Percentiles rank a stretch among this genome's conserved stretches.
phyloP scores from a whole-genome alignment of 2,329 filamentous ascomycete genomes.

The Neophaeococcomyces mojaviensis region DNA sequence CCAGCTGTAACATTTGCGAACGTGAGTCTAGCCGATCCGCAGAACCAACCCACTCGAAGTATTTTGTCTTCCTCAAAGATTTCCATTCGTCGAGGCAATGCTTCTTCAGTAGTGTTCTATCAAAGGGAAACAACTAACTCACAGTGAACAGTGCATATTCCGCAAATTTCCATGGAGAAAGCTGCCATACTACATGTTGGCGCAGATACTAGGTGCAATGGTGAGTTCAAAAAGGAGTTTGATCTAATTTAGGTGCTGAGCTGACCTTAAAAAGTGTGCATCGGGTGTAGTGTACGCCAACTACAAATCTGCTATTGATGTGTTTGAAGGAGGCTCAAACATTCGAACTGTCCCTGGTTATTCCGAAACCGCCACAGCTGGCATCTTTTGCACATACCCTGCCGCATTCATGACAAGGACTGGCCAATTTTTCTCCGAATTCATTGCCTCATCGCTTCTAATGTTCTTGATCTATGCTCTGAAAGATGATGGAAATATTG shows the following conservation, averaged over 20 bases:
- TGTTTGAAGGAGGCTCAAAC: conserved; percentile 17
- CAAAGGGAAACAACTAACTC: conserved; percentile 39
- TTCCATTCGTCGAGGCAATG: no score
- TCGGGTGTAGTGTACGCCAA: conserved; percentile 57
- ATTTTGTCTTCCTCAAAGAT: no score
- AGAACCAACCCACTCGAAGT: no score
- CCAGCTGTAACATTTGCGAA: conserved; percentile 63
- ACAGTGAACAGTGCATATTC: conserved; percentile 29
- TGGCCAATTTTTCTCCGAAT: conserved; percentile 65
- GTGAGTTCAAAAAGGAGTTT: no score
- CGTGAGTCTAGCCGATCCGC: conserved; percentile 6
- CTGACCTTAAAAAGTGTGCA: conserved; percentile 33
- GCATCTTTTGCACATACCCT: conserved; percentile 68
- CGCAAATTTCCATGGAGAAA: conserved; percentile 62
- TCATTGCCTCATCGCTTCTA: conserved; percentile 58
- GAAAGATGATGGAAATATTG: conserved; percentile 42
- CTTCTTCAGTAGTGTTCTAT: neutral
- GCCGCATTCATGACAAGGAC: conserved; percentile 54
- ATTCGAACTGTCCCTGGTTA: conserved; percentile 51
- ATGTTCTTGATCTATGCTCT: conserved; percentile 68
- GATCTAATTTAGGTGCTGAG: no score
- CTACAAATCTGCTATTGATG: conserved; percentile 57
- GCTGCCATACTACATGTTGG: conserved; percentile 58
- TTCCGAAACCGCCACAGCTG: conserved; percentile 54
- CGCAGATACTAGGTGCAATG: conserved; percentile 62